phyloP scores from a whole-genome alignment of 83 land plant species.

The Picea engelmannii region DNA sequence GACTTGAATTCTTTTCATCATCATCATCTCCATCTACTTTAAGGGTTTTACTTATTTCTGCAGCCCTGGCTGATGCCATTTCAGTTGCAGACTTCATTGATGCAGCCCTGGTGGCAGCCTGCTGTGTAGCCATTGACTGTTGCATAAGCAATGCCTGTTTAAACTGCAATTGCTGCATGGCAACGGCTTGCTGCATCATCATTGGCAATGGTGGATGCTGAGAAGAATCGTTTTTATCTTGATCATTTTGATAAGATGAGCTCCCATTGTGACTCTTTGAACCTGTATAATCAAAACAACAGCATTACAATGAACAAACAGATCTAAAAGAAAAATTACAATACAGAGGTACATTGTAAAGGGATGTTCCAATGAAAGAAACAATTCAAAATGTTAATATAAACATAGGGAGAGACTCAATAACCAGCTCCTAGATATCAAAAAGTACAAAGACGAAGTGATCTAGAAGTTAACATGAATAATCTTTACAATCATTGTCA shows the following conservation, averaged over 20 bases:
- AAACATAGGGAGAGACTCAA: background rate
- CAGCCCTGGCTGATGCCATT: constrained; percentile 88
- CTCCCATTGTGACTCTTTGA: constrained; percentile 1
- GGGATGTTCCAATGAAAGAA: too few species aligned
- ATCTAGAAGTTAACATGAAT: background rate
- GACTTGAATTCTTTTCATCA: constrained; percentile 51
- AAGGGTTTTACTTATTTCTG: constrained; percentile 83
- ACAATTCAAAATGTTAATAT: too few species aligned
- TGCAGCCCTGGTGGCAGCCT: constrained; percentile 94
- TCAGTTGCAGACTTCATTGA: constrained; percentile 97
- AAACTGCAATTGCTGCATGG: constrained; percentile 96
- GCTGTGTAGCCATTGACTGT: constrained; percentile 88
- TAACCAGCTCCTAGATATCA: background rate
- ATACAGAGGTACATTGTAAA: too few species aligned
- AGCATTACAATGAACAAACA: constrained; percentile 22
- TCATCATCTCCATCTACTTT: constrained; percentile 62
- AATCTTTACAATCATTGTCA: background rate
- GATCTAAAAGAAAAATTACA: too few species aligned
- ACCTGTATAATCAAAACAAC: constrained; percentile 3
- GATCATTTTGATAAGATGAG: constrained; percentile 5
- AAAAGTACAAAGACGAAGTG: background rate
- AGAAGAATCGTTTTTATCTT: constrained; percentile 42
- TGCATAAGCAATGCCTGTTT: constrained; percentile 97
- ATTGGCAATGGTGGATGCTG: constrained; percentile 59
- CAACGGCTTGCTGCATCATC: constrained; percentile 99